phyloP scores from a whole-genome alignment of 2,329 filamentous ascomycete species.

The Colletotrichum sp. region DNA sequence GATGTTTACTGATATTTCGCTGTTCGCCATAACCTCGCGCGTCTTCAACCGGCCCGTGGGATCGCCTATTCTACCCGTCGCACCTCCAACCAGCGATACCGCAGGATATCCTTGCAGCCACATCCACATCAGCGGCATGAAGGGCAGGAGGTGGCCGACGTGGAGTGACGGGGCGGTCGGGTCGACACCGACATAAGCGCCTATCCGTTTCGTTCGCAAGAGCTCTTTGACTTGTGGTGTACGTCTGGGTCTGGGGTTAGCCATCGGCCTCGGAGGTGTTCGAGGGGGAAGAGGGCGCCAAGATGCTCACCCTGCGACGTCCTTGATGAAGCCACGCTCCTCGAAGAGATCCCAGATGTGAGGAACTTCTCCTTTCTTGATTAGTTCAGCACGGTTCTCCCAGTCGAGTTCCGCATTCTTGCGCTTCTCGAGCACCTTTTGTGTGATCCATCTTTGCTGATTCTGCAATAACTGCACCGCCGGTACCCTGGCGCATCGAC shows the following conservation, averaged over 20 bases:
- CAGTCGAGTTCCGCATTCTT: constrained; percentile 49
- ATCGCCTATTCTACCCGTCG: constrained; percentile 80
- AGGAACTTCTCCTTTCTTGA: constrained; percentile 52
- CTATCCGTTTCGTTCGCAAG: constrained; percentile 69
- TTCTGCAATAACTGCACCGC: constrained; percentile 23
- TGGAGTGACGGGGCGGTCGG: constrained; percentile 82
- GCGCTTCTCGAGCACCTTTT: constrained; percentile 49
- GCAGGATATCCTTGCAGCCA: constrained; percentile 76
- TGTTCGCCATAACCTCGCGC: constrained; percentile 57
- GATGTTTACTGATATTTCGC: constrained; percentile 66
- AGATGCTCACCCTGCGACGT: constrained; percentile 68
- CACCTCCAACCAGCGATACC: constrained; percentile 72
- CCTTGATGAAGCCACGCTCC: constrained; percentile 75
- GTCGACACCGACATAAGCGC: constrained; percentile 82
- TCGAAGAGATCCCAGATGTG: constrained; percentile 70
- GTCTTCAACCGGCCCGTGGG: constrained; percentile 72
- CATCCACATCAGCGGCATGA: constrained; percentile 87
- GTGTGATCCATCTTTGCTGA: constrained; percentile 40
- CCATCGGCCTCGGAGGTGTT: neutral
- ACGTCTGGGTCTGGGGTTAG: constrained; percentile 35
- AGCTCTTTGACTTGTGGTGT: constrained; percentile 63
- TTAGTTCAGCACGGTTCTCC: constrained; percentile 49
- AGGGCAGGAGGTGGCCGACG: constrained; percentile 78
- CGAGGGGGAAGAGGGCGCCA: neutral
- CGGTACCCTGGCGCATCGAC: constrained; percentile 9